Percentiles rank a stretch among this genome's conserved stretches.
Evolutionary conservation across 2,329 filamentous ascomycete species (phyloP).

Genomic region (Botrytis deweyae): DNA sequence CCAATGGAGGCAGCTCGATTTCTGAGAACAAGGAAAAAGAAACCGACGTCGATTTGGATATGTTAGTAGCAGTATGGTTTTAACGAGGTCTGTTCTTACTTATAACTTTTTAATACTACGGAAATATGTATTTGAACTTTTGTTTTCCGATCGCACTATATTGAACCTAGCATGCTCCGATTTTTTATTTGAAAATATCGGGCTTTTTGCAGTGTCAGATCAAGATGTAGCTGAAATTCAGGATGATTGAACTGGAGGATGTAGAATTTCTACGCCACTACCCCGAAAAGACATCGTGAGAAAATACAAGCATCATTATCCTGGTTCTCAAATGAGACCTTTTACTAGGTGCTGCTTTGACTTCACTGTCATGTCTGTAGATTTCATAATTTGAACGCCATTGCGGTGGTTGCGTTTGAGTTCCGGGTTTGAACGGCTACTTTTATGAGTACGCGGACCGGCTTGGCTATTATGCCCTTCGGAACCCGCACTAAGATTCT

Average conservation of each 20-base stretch:
- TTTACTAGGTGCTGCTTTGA: neutral
- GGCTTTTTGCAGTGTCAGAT: neutral
- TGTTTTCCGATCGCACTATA: neutral
- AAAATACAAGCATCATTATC: no score
- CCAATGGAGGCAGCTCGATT: neutral
- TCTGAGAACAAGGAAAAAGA: neutral
- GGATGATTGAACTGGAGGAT: neutral
- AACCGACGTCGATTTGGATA: slow-evolving; percentile 13
- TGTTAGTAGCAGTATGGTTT: slow-evolving; percentile 21
- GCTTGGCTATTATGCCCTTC: neutral
- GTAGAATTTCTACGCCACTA: neutral
- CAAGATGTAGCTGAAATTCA: neutral
- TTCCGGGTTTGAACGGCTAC: neutral
- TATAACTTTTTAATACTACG: slow-evolving; percentile 6
- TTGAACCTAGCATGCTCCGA: neutral
- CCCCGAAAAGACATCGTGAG: no score
- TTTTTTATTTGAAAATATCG: neutral
- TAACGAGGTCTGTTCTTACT: neutral
- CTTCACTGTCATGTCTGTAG: neutral
- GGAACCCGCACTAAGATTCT: neutral
- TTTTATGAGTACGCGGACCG: neutral
- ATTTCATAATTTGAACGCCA: neutral
- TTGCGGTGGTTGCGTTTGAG: neutral
- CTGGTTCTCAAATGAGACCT: neutral
- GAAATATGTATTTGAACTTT: neutral